Evolutionary conservation across 1,139 yeast species (phyloP), one percentile per base, ranked within the genome.

Genomic region (Tardiomyces blankii): DNA sequence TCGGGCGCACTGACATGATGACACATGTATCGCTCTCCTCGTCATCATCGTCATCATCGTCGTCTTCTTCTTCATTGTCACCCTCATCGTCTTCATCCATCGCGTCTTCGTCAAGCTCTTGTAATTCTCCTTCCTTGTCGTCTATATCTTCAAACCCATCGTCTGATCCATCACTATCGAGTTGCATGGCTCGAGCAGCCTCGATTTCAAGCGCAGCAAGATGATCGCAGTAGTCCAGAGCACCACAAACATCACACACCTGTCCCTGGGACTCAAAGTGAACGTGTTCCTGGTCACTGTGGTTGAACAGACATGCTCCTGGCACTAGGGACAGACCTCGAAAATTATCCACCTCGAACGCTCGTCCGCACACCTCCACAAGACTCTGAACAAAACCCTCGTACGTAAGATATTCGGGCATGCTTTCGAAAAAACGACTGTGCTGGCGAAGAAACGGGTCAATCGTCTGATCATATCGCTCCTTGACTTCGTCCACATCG

Each of bases 291-390:
- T 51, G 69, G 9, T 74, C 73, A 38, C 75, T 67, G 59, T 87
- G 96, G 54, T 88, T 88, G 66, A 88, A 88, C 43, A 89, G 67
- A 62, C 89, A 95, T 0, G 96, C 96, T 14, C 89, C 89, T 0
- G 96, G 96, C 28, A 88, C 95, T 49, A 89, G 66, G 0, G 84
- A 85, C 39, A 82, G 72, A 25, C 80, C 84, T 55, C 82, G 85
- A 60, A 66, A 87, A 42, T 71, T 73, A 60, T 89, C 96, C 18
- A 89, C 78, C 46, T 80, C 80, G 60, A 88, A 87, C 1, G 89
- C 88, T 49, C 95, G 71, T 1, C 94, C 79, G 0, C 88, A 77
- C 13, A 86, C 79, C 4, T 62, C 58, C 14, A 62, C 52, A 18
- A 64, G 50, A 0, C 69, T 62, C n/a, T 56, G 49, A 12, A 50